Evolutionary conservation across 1,139 yeast species (phyloP).

Genomic region (Petasospora fabianii): DNA sequence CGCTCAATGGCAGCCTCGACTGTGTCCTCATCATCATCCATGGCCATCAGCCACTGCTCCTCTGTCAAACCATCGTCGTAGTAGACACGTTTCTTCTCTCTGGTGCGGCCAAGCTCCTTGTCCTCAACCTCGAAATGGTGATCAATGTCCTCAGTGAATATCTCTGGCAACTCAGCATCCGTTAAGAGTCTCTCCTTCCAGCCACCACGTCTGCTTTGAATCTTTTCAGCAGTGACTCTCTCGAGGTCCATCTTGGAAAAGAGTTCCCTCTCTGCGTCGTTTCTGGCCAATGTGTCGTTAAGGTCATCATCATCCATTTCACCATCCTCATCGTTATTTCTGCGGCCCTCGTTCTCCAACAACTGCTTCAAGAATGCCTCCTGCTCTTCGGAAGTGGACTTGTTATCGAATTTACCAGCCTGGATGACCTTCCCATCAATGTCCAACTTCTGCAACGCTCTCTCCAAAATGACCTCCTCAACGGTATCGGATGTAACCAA

Average conservation of each 20-base stretch:
- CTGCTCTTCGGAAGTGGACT: constrained; percentile 79
- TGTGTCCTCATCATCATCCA: constrained; percentile 41
- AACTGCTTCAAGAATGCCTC: constrained; percentile 70
- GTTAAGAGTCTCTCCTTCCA: constrained; percentile 44
- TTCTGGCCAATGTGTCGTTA: constrained; percentile 69
- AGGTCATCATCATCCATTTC: constrained; percentile 68
- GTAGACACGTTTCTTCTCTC: constrained; percentile 55
- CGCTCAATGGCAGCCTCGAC: constrained; percentile 19
- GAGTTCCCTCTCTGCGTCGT: constrained; percentile 50
- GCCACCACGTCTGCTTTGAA: constrained; percentile 37
- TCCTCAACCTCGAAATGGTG: constrained; percentile 41
- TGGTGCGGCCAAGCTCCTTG: constrained; percentile 45
- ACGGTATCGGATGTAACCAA: constrained; percentile 79
- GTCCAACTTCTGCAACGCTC: constrained; percentile 79
- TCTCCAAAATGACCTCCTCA: constrained; percentile 76
- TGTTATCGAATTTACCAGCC: constrained; percentile 83
- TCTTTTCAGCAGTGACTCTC: constrained; percentile 46
- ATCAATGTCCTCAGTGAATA: constrained; percentile 66
- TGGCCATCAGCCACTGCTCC: constrained; percentile 71
- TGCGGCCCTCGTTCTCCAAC: constrained; percentile 67
- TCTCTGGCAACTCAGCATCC: constrained; percentile 62
- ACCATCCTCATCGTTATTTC: constrained; percentile 46
- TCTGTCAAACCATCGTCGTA: constrained; percentile 73
- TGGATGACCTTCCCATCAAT: constrained; percentile 88
- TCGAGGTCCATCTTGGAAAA: constrained; percentile 59